Percentiles rank a stretch among this genome's conserved stretches.
phyloP scores from a whole-genome alignment of 768 basidiomycete species.

The Rhizopogon vinicolor region DNA sequence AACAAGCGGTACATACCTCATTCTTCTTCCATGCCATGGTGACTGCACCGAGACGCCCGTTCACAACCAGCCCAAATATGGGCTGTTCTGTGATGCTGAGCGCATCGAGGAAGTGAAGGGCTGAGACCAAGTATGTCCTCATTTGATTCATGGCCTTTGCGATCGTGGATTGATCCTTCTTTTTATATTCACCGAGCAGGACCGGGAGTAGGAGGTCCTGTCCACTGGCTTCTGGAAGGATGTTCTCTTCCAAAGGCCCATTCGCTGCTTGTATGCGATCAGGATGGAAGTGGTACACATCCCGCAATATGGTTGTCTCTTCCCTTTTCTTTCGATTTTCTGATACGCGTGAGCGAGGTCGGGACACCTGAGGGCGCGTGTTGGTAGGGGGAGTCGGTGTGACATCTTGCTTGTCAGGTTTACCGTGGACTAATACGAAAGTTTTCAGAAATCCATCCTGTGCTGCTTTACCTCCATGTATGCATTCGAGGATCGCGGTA shows the following conservation, averaged over 20 bases:
- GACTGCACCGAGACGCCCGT: neutral
- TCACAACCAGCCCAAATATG: neutral
- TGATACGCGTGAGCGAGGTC: no score
- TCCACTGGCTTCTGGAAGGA: no score
- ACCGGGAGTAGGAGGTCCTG: neutral
- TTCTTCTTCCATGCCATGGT: neutral
- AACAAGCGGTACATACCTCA: neutral
- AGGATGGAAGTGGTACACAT: neutral
- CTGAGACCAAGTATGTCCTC: neutral
- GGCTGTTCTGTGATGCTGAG: neutral
- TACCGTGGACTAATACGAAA: neutral
- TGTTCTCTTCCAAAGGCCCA: neutral
- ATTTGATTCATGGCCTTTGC: neutral
- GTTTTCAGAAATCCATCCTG: neutral
- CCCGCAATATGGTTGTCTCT: neutral
- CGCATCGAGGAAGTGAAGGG: neutral
- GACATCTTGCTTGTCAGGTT: neutral
- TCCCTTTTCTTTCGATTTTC: fast-evolving
- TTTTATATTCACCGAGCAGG: neutral
- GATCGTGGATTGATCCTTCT: neutral
- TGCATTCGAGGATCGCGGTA: no score
- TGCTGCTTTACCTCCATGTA: neutral
- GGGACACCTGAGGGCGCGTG: neutral
- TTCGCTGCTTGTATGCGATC: neutral
- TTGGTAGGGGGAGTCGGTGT: no score